A percentile compares a stretch with the other conserved stretches of the same genome.
Conservation (phyloP, 169 alveolate genomes). For the Plasmodium malariae region DNA sequence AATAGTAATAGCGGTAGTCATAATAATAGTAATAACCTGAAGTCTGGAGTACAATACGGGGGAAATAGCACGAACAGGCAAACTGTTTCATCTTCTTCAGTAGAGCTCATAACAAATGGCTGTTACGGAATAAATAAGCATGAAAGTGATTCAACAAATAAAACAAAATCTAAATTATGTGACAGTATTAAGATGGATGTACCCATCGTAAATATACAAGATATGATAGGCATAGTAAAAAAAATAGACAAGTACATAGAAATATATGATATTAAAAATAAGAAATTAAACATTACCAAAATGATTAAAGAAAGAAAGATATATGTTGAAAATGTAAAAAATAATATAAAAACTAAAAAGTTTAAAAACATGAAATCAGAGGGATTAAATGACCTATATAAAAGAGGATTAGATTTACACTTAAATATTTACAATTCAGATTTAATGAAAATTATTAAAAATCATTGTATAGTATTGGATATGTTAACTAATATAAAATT, state of each 20-base stretch:
- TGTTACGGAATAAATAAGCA: too few relatives aligned
- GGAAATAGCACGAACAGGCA: too few relatives aligned
- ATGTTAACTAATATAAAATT: conserved; percentile 27
- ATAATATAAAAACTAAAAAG: conserved; percentile 16
- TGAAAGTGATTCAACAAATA: background rate
- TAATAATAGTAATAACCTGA: background rate
- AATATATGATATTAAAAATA: conserved; percentile 10
- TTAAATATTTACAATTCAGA: conserved; percentile 37
- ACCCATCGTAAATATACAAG: conserved; percentile 26
- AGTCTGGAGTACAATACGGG: too few relatives aligned
- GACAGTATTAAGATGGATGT: conserved; percentile 1
- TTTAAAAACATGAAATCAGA: conserved; percentile 26
- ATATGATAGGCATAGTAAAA: conserved; percentile 35
- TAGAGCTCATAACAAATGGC: too few relatives aligned
- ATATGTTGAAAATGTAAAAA: conserved; percentile 50
- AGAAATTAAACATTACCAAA: conserved; percentile 22
- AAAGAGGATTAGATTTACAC: conserved; percentile 28
- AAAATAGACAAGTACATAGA: conserved; percentile 12
- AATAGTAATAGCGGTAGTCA: background rate
- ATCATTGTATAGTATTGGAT: conserved; percentile 19
- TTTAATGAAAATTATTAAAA: conserved; percentile 25
- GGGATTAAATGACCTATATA: conserved; percentile 44
- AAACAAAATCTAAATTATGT: background rate
- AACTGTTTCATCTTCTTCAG: too few relatives aligned
- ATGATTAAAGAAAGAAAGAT: conserved; percentile 49